Percentiles rank a stretch among this genome's conserved stretches.
phyloP scores from a whole-genome alignment of 2,329 filamentous ascomycete genomes.

The Fusarium veterinarium region DNA sequence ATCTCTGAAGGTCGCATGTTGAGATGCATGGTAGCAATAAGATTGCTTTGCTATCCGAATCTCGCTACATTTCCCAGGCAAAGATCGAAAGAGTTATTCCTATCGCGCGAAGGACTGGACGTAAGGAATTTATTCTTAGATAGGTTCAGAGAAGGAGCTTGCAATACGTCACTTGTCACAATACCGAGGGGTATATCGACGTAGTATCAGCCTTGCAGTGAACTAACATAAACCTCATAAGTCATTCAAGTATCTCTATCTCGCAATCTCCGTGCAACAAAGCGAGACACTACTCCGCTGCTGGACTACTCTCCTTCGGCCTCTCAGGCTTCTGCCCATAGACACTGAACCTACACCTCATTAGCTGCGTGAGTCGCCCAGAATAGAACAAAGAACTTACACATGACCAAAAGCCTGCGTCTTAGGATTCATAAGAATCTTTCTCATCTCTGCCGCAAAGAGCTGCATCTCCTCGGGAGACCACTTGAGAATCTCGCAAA shows the following conservation, averaged over 20 bases:
- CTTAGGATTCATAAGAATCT: slow-evolving; percentile 22
- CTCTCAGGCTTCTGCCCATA: slow-evolving; percentile 31
- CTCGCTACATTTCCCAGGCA: rapidly evolving
- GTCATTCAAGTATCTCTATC: rapidly evolving
- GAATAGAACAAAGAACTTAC: slow-evolving; percentile 10
- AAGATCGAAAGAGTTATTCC: no score
- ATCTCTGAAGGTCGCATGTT: not conserved
- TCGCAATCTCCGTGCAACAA: rapidly evolving
- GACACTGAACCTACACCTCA: slow-evolving; percentile 19
- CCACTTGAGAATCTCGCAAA: slow-evolving; percentile 38
- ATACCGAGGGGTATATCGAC: rapidly evolving
- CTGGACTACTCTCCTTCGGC: rapidly evolving
- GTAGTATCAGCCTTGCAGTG: rapidly evolving
- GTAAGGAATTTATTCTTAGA: no score
- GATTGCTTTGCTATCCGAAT: no score
- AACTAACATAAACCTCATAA: no score
- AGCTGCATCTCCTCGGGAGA: slow-evolving; percentile 37
- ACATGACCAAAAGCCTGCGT: slow-evolving; percentile 30
- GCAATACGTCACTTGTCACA: rapidly evolving
- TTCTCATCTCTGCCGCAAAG: slow-evolving; percentile 39
- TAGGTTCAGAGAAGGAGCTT: no score
- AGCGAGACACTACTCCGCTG: not conserved
- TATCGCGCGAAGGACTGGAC: no score
- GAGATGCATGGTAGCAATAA: no score
- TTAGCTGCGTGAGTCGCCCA: not conserved